phyloP scores from a whole-genome alignment of 768 basidiomycete species.

The Boletus coccyginus region DNA sequence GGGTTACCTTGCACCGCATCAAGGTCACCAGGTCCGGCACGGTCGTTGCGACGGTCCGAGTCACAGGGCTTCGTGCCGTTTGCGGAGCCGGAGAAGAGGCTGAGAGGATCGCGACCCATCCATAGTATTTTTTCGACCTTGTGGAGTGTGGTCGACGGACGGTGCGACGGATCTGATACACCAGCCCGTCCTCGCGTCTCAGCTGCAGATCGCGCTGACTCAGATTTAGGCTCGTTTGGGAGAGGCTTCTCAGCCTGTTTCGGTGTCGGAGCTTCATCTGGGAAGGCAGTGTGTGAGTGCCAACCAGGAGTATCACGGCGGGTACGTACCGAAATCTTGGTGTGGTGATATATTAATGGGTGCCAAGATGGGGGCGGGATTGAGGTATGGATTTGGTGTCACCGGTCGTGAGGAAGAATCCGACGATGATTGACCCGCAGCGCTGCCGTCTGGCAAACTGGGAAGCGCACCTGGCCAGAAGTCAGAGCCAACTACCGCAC shows the following conservation, averaged over 20 bases:
- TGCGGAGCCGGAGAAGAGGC: slow-evolving; percentile 24
- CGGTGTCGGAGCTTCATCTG: slow-evolving; percentile 17
- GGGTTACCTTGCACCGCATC: slow-evolving; percentile 28
- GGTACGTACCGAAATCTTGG: slow-evolving; percentile 14
- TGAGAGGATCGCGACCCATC: slow-evolving; percentile 30
- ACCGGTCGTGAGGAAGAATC: slow-evolving; percentile 17
- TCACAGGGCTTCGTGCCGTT: slow-evolving; percentile 9
- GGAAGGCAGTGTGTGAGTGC: neutral
- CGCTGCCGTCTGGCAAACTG: neutral
- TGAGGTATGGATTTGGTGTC: slow-evolving; percentile 36
- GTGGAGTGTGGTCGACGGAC: slow-evolving; percentile 27
- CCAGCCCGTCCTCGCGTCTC: slow-evolving; percentile 4
- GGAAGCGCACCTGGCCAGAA: slow-evolving; percentile 13
- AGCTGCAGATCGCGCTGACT: slow-evolving; percentile 2
- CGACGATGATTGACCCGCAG: slow-evolving; percentile 1
- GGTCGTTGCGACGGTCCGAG: slow-evolving; percentile 14
- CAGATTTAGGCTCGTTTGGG: neutral
- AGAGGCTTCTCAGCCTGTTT: slow-evolving; percentile 1
- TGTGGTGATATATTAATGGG: slow-evolving; percentile 5
- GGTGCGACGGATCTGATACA: slow-evolving; percentile 9
- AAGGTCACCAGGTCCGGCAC: slow-evolving; percentile 9
- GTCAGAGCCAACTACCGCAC: slow-evolving; percentile 13
- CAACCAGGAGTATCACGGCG: neutral
- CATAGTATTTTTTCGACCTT: slow-evolving; percentile 35
- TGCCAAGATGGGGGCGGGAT: slow-evolving; percentile 31